Conservation (phyloP, 2,329 filamentous ascomycete species). For the Alternaria arborescens region DNA sequence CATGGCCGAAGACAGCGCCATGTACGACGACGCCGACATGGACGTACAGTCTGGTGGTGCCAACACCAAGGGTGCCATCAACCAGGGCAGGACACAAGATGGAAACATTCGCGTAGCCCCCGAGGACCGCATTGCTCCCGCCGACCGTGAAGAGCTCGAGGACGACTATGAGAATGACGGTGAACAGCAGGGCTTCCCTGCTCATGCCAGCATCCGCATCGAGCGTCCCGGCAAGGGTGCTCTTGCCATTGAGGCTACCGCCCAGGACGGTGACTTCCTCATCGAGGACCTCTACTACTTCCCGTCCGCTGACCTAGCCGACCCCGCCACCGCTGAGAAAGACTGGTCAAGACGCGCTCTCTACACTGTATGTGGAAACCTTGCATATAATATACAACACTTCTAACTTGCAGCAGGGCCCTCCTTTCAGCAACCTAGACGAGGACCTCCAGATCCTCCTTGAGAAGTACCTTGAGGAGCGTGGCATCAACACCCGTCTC, state of each 20-base stretch:
- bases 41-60: conserved; percentile 64
- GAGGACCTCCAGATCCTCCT: conserved; percentile 93
- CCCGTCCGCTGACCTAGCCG: conserved; percentile 77
- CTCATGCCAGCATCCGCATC: conserved; percentile 83
- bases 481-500: conserved; percentile 85
- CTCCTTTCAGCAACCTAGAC: conserved; percentile 91
- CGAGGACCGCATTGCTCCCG: conserved; percentile 65
- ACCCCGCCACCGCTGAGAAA: conserved; percentile 77
- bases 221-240: conserved; percentile 88
- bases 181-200: conserved; percentile 71
- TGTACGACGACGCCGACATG: conserved; percentile 48
- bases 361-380: conserved; percentile 65
- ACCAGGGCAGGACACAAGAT: conserved; percentile 60
- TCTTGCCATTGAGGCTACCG: conserved; percentile 84
- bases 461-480: conserved; percentile 93
- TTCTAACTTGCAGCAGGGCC: conserved; percentile 60
- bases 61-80: conserved; percentile 65
- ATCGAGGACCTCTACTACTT: conserved; percentile 94
- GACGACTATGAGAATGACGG: conserved; percentile 66
- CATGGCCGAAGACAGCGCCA: conserved; percentile 64
- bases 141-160: conserved; percentile 64
- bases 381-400: background rate
- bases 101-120: conserved; percentile 64
- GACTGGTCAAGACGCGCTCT: conserved; percentile 78
- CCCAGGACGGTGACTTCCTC: conserved; percentile 84